These are phyloP conservation scores for Nemania serpens DNA, from an alignment of 2,329 filamentous ascomycete genomes.

Conservation along the genomic window DNA sequence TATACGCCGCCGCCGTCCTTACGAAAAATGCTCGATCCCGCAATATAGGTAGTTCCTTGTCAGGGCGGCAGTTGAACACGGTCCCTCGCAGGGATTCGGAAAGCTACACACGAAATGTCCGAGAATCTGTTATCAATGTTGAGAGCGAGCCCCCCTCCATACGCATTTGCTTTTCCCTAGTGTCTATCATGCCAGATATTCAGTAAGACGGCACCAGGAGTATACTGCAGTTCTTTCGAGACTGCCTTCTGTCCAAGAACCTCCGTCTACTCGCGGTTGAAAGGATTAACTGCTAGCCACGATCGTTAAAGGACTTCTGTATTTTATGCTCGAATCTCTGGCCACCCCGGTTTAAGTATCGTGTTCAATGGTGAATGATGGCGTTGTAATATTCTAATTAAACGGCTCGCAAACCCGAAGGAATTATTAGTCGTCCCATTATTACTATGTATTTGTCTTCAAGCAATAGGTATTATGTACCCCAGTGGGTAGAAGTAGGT, in stretches of 20 bases:
- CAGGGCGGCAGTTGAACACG: slow-evolving; percentile 38
- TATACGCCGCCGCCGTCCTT: slow-evolving; percentile 30
- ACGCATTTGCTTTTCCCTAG: slow-evolving; percentile 38
- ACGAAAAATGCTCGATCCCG: slow-evolving; percentile 28
- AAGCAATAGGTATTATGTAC: slow-evolving; percentile 4
- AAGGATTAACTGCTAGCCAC: background rate
- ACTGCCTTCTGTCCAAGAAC: background rate
- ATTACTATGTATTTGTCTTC: background rate
- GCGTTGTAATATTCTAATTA: background rate
- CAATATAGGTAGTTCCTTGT: slow-evolving; percentile 19
- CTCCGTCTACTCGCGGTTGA: background rate
- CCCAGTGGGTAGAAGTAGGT: too few relatives aligned
- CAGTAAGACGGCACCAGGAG: slow-evolving; percentile 18
- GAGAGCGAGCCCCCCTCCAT: slow-evolving; percentile 20
- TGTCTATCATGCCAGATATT: slow-evolving; percentile 35
- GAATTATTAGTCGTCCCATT: slow-evolving; percentile 12
- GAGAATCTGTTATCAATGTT: slow-evolving; percentile 21
- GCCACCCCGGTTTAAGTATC: too few relatives aligned
- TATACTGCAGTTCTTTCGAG: background rate
- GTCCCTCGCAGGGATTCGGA: slow-evolving; percentile 28
- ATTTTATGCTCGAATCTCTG: too few relatives aligned
- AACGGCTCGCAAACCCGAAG: slow-evolving; percentile 13
- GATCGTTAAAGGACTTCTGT: too few relatives aligned
- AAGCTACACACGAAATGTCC: slow-evolving; percentile 27
- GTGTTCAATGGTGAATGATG: too few relatives aligned